Evolutionary conservation across 495 filamentous ascomycete genomes (phyloP), one percentile per base, ranked within the genome.

Genomic region (Halenospora varia): DNA sequence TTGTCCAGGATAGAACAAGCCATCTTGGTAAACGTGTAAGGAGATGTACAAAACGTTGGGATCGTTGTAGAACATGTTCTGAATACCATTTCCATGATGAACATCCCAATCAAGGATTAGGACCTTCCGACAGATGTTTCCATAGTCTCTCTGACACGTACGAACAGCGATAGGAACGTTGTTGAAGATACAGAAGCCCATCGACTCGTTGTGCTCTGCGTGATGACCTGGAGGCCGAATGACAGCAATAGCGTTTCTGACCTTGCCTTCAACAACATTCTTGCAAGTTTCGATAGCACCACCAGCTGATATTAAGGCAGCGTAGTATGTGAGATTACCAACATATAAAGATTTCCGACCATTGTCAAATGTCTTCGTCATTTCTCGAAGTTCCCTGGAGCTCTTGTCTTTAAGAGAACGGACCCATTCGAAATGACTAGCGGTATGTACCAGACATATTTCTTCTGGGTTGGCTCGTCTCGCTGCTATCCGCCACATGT

Each of bases 151-250:
- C 67, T 92, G 90, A 61, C 91, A 95, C 47, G 92, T 88, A 51
- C 82, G 85, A 9, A 92, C 86, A 1, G 92, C 92, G 52, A 99
- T 87, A 25, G 87, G 88, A 10, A 97, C 95, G 71, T 99, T 99
- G 72, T 99, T 96, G 69, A 96, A 97, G 15, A 97, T 73, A 70
- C 94, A 98, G 67, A 98, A 98, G 0, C 94, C 94, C 83, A 94
- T 91, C 4, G 94, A 78, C 13, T 81, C 74, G 62, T 93, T 79
- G 49, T 79, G 81, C 66, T 97, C 95, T 1, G 94, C 95, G 72
- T 98, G 94, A 63, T 98, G 94, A 2, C 94, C 95, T 0, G 94
- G 94, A 1, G 94, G 94, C 41, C 94, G 84, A 57, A 98, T 94
- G 13, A 97, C 85, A 0, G 94, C 94, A 64, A 98, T 92, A 1